These are phyloP conservation scores for Kitagawia praeruptora DNA, from an alignment of 129 eudicot species.

Conservation along the genomic window DNA sequence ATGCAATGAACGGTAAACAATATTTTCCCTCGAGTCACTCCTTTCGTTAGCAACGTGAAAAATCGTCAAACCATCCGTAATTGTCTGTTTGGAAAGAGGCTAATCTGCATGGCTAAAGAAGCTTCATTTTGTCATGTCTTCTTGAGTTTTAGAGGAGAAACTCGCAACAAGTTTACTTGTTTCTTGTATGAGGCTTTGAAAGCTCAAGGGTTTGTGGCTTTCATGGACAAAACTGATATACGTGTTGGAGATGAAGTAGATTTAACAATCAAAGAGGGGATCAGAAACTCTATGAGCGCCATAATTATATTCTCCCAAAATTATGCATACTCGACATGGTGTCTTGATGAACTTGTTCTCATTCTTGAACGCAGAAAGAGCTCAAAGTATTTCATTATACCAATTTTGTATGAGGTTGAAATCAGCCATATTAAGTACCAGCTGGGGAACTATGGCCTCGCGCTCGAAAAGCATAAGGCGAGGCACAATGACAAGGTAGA, in stretches of 20 bases:
- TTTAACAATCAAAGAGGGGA: no score
- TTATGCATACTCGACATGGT: background rate
- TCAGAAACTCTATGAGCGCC: no score
- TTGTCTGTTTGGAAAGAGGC: background rate
- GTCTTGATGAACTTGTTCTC: background rate
- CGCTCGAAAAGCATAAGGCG: background rate
- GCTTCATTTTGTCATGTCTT: background rate
- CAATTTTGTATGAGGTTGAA: background rate
- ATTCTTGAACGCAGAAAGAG: background rate
- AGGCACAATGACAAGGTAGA: background rate
- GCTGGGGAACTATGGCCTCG: background rate
- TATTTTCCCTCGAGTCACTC: no score
- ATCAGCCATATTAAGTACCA: background rate
- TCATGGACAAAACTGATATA: no score
- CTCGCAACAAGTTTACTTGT: background rate
- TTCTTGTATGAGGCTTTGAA: no score
- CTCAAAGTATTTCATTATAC: background rate
- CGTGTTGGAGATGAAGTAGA: no score
- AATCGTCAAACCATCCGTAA: background rate
- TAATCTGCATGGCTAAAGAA: background rate
- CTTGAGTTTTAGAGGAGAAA: background rate
- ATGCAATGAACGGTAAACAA: no score
- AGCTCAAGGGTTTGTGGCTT: background rate
- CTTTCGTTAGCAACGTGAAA: no score
- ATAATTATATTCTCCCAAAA: no score